A percentile compares a stretch with the other conserved stretches of the same genome.
These are phyloP conservation scores for Enterocytospora artemiae DNA, from an alignment of 371 early-diverging fungal genomes.

Conservation along the genomic window DNA sequence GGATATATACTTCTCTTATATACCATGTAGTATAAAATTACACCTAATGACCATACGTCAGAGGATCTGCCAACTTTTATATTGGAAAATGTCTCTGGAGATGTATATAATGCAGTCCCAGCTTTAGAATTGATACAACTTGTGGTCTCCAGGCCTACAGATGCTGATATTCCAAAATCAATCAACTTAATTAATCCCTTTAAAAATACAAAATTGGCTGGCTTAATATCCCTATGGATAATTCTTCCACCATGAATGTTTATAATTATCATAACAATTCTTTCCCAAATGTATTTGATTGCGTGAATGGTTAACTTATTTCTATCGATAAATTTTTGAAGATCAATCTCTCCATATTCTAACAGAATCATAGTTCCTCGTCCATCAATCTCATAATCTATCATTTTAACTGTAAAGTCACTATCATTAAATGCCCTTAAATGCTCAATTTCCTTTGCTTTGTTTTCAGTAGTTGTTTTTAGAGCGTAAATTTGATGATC, in stretches of 20 bases:
- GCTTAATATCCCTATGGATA: constrained; percentile 85
- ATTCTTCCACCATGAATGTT: constrained; percentile 72
- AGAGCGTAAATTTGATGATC: constrained; percentile 68
- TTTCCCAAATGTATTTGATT: constrained; percentile 40
- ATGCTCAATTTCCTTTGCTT: constrained; percentile 65
- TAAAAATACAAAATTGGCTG: constrained; percentile 63
- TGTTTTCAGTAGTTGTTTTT: constrained; percentile 68
- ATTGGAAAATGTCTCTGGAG: constrained; percentile 73
- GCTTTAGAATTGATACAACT: constrained; percentile 73
- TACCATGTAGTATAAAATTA: constrained; percentile 85
- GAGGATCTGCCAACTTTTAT: constrained; percentile 56
- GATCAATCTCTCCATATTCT: constrained; percentile 83
- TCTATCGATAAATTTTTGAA: constrained; percentile 63
- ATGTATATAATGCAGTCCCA: constrained; percentile 90
- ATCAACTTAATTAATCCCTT: constrained; percentile 60
- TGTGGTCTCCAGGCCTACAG: constrained; percentile 80
- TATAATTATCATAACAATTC: constrained; percentile 80
- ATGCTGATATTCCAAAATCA: constrained; percentile 95
- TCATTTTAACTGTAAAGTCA: constrained; percentile 65
- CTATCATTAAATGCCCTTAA: constrained; percentile 58
- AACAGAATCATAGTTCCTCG: constrained; percentile 62
- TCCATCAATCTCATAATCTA: constrained; percentile 65
- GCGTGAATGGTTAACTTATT: constrained; percentile 11
- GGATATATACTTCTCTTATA: constrained; percentile 68
- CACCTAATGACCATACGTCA: constrained; percentile 93